These are phyloP conservation scores for Suhomyces prunicola DNA, from an alignment of 805 yeast genomes.

Conservation along the genomic window DNA sequence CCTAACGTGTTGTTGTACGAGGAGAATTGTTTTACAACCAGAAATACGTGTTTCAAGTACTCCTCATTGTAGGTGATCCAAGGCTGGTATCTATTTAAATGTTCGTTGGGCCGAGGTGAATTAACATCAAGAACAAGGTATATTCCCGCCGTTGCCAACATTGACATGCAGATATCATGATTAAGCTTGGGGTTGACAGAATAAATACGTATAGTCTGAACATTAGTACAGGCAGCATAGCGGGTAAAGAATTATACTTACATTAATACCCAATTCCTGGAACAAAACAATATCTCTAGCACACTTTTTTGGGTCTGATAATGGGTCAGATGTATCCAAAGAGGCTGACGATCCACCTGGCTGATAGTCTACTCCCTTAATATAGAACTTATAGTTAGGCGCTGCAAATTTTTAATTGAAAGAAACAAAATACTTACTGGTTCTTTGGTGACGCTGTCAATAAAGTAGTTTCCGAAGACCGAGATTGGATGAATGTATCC, in stretches of 20 bases:
- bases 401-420: neutral
- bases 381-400: slow-evolving; percentile 50
- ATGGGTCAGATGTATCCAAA: slow-evolving; percentile 58
- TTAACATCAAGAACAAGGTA: slow-evolving; percentile 88
- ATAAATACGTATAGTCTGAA: slow-evolving; percentile 73
- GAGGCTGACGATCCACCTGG: slow-evolving; percentile 92
- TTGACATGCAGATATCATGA: slow-evolving; percentile 88
- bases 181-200: slow-evolving; percentile 78
- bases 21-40: slow-evolving; percentile 77
- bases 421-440: slow-evolving; percentile 47
- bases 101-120: slow-evolving; percentile 76
- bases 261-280: slow-evolving; percentile 80
- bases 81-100: slow-evolving; percentile 87
- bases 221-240: slow-evolving; percentile 12
- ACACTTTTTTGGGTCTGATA: slow-evolving; percentile 69
- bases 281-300: slow-evolving; percentile 79
- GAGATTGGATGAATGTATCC: slow-evolving; percentile 59
- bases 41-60: slow-evolving; percentile 73
- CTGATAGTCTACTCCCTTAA: slow-evolving; percentile 91
- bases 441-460: slow-evolving; percentile 68
- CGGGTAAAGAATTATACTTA: slow-evolving; percentile 13
- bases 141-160: slow-evolving; percentile 90
- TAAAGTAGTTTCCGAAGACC: slow-evolving; percentile 67
- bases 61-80: slow-evolving; percentile 78
- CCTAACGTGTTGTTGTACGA: slow-evolving; percentile 86